Conservation (phyloP, 352 stramenopile genomes). For the Globisporangium paddicum region DNA sequence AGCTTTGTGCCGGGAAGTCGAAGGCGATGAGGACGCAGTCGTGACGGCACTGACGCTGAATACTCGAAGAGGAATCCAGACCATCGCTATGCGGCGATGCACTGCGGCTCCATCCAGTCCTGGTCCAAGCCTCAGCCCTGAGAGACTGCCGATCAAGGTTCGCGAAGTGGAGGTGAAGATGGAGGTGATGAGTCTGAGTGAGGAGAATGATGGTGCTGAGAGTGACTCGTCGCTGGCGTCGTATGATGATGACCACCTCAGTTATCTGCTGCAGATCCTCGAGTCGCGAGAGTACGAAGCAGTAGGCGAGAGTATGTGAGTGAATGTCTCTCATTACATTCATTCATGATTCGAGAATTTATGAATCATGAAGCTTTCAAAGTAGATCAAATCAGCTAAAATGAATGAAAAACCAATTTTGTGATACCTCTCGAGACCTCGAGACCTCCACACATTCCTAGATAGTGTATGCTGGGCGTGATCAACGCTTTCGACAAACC, state of each 20-base stretch:
- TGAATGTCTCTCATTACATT: no score
- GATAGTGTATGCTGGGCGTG: no score
- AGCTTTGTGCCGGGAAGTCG: not conserved
- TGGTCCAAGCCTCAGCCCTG: no score
- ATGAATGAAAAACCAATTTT: no score
- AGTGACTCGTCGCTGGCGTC: not conserved
- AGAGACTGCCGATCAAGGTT: no score
- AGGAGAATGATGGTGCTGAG: not conserved
- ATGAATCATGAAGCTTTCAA: no score
- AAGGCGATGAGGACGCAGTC: not conserved
- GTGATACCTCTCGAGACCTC: no score
- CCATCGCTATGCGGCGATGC: not conserved
- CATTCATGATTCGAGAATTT: no score
- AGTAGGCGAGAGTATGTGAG: no score
- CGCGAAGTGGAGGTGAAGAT: not conserved
- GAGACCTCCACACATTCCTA: no score
- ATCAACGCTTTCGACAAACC: no score
- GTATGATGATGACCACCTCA: not conserved
- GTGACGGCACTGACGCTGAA: not conserved
- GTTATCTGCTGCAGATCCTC: slow-evolving; percentile 4
- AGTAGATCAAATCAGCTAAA: no score
- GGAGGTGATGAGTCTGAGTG: not conserved
- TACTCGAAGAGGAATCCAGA: not conserved
- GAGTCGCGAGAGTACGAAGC: not conserved
- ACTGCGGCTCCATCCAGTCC: not conserved